Conservation (phyloP, 2,329 filamentous ascomycete species). For the Penicillium sp. region DNA sequence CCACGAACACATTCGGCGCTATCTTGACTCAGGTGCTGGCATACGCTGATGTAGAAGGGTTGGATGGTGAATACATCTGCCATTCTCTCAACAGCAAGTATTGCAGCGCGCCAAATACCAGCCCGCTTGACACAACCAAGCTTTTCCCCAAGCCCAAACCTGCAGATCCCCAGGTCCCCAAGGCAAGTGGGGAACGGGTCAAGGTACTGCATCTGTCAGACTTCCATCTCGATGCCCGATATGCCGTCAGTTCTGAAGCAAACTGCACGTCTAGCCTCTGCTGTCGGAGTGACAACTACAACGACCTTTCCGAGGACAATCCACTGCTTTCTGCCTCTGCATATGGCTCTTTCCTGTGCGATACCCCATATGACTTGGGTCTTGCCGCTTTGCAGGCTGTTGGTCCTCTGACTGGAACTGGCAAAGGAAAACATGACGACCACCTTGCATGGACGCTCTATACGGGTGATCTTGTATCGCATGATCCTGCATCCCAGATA, state of each 20-base stretch:
- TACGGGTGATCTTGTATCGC: conserved; percentile 57
- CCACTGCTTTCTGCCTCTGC: conserved; percentile 50
- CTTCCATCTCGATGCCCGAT: conserved; percentile 56
- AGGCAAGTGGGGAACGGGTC: conserved; percentile 52
- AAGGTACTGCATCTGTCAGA: conserved; percentile 59
- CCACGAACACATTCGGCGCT: conserved; percentile 50
- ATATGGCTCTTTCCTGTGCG: conserved; percentile 57
- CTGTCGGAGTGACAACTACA: conserved; percentile 48
- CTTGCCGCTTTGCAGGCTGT: conserved; percentile 57
- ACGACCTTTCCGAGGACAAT: conserved; percentile 34
- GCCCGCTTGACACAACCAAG: conserved; percentile 44
- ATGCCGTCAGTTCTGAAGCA: conserved; percentile 52
- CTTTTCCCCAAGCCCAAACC: conserved; percentile 58
- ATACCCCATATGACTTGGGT: conserved; percentile 58
- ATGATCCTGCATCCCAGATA: conserved; percentile 53
- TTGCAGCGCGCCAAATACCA: conserved; percentile 49
- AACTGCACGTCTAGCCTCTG: conserved; percentile 54
- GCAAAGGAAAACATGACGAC: conserved; percentile 38
- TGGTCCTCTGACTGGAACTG: conserved; percentile 56
- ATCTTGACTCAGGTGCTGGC: conserved; percentile 59
- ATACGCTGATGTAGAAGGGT: conserved; percentile 52
- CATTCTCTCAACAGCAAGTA: conserved; percentile 48
- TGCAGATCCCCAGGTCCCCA: conserved; percentile 42
- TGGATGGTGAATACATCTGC: conserved; percentile 59
- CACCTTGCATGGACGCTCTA: conserved; percentile 56